Base-by-base conservation (phyloP, 306 rosid genomes). In the Arachis hypogaea region DNA sequence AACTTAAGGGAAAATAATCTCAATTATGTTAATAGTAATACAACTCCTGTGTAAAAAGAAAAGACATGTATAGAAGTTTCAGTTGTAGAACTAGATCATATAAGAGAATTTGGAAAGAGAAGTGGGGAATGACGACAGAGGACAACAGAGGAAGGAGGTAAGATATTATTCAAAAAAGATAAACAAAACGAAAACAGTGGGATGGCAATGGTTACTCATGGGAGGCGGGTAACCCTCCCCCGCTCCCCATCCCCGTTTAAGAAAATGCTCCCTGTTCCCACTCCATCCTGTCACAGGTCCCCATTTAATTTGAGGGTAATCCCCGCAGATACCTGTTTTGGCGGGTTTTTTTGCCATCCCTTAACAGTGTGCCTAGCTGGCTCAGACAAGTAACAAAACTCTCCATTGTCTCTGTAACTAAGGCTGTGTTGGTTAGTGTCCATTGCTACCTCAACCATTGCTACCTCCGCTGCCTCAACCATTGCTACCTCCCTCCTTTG, bases 311-410 rank as follows among this genome's bases (percentile, higher is more conserved):
- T 22, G 28, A 22, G 28, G 28, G 28, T 22, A 22, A 22, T 22
- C 28, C 28, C 28, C 28, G 28, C 28, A 22, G 28, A 22, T 22
- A 22, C 28, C 28, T 1, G 28, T 22, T 22, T 22, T 22, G 28
- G 28, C 1, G 28, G 28, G 28, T 22, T 22, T 22, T 22, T 22
- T 22, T 22, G 28, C 28, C 28, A 22, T 22, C 28, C 28, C 28
- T 22, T 22, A 22, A 22, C 28, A 22, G 28, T 22, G 28, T 22
- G 28, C 28, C 6, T 44, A 44, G 40, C 18, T 16, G 40, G 55
- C 16, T 36, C 55, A 64, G 18, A 64, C 5, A 54, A 14, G 40
- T 11, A 45, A 66, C 55, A 45, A 64, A 44, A 55, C 57, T 66
- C 42, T 8, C 57, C 14, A 66, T 22, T 46, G 40, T 64, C 29